A percentile compares a stretch with the other conserved stretches of the same genome.
Evolutionary conservation across 768 basidiomycete genomes (phyloP).

Genomic region (Wakefieldia striispora): DNA sequence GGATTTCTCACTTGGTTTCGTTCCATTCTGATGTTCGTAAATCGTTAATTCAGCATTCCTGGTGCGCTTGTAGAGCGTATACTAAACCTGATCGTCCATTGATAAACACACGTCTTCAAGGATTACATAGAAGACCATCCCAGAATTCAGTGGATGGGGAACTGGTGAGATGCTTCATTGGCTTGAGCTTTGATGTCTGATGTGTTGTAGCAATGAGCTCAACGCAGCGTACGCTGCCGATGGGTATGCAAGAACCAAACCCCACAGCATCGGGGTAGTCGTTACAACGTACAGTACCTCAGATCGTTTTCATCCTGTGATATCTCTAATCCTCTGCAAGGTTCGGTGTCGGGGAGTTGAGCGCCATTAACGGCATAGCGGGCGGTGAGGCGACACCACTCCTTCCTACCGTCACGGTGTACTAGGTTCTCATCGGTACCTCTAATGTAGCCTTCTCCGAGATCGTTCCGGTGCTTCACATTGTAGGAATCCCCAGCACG

Average conservation of each 20-base stretch:
- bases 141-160: constrained; percentile 82
- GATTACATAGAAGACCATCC: constrained; percentile 82
- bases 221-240: constrained; percentile 91
- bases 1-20: constrained; percentile 3
- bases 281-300: constrained; percentile 75
- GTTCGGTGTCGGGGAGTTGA: constrained; percentile 93
- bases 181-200: not conserved
- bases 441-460: constrained; percentile 65
- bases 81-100: not conserved
- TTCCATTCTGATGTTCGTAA: not conserved
- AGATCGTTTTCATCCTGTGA: not conserved
- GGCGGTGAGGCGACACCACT: constrained; percentile 44
- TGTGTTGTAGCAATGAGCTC: constrained; percentile 64
- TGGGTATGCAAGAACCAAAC: constrained; percentile 88
- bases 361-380: constrained; percentile 82
- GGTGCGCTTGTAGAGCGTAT: constrained; percentile 13
- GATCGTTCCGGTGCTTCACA: constrained; percentile 86
- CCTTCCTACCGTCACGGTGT: not conserved
- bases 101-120: constrained; percentile 31
- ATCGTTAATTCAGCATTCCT: constrained; percentile 21
- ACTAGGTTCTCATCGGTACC: constrained; percentile 2
- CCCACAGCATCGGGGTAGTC: constrained; percentile 66
- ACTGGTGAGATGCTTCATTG: constrained; percentile 48
- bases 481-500: constrained; percentile 82
- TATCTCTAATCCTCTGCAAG: constrained; percentile 33